These are phyloP conservation scores for Macadamia tetraphylla DNA, from an alignment of 164 flowering plant species.

Conservation along the genomic window DNA sequence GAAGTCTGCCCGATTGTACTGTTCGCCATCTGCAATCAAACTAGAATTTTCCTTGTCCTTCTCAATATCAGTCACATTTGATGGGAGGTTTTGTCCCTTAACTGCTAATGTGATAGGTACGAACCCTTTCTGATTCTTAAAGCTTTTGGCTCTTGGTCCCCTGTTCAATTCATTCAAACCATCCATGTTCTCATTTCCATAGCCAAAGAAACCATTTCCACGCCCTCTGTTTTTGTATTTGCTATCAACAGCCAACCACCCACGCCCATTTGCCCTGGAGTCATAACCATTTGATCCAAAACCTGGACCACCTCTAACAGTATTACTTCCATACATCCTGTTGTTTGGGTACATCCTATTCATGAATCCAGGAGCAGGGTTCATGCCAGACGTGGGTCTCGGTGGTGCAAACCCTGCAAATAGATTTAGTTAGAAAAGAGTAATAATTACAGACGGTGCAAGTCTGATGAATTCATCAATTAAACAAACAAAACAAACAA, in stretches of 20 bases:
- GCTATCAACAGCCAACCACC: conserved; percentile 15
- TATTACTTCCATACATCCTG: conserved; percentile 38
- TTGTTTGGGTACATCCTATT: conserved; percentile 39
- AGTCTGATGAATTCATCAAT: no score
- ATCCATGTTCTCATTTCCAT: conserved; percentile 41
- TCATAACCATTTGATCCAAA: conserved; percentile 39
- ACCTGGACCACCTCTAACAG: conserved; percentile 27
- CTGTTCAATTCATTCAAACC: conserved; percentile 64
- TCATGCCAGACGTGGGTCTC: conserved; percentile 24
- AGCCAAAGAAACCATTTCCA: conserved; percentile 30
- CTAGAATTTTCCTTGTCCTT: conserved; percentile 4
- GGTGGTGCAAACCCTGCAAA: conserved; percentile 35
- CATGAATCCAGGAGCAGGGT: conserved; percentile 28
- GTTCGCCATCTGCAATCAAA: conserved; percentile 23
- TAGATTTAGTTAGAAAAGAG: no score
- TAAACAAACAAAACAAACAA: background rate
- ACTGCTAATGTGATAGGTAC: conserved; percentile 27
- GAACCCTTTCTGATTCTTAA: conserved; percentile 36
- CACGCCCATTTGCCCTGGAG: conserved; percentile 9
- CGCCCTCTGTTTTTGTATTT: conserved; percentile 29
- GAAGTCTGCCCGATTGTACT: conserved; percentile 29
- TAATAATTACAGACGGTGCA: no score
- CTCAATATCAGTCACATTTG: conserved; percentile 14
- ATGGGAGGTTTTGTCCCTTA: conserved; percentile 31
- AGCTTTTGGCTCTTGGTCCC: conserved; percentile 52